phyloP scores from a whole-genome alignment of 1,284 basidiomycete genomes.

The Boletellus dicymbophilus region DNA sequence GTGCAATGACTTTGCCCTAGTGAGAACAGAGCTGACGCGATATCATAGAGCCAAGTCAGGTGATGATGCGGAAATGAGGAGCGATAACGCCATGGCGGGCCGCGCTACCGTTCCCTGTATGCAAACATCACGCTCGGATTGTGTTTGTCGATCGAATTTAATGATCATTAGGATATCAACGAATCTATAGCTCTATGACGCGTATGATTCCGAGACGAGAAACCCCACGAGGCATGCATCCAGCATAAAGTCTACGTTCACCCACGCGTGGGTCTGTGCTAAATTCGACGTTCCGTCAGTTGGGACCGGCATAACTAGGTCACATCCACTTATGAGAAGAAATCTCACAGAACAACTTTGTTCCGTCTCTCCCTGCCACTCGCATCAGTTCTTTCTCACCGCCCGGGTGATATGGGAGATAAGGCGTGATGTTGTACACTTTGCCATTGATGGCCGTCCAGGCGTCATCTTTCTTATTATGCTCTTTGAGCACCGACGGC shows the following conservation, averaged over 20 bases:
- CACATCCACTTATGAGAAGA: no score
- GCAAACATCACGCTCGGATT: no score
- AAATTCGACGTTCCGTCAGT: no score
- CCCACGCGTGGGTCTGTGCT: constrained; percentile 75
- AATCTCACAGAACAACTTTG: constrained; percentile 84
- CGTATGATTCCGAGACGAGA: constrained; percentile 65
- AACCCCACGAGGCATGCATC: constrained; percentile 92
- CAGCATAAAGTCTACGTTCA: constrained; percentile 93
- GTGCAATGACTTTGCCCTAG: no score
- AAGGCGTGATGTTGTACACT: constrained; percentile 97
- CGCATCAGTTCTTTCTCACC: constrained; percentile 95
- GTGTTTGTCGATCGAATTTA: no score
- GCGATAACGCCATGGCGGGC: no score
- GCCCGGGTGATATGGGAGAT: constrained; percentile 92
- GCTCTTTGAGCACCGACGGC: constrained; percentile 81
- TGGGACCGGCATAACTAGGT: no score
- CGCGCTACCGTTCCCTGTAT: no score
- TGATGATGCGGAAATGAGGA: no score
- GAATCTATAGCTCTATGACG: constrained; percentile 23
- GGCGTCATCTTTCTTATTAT: constrained; percentile 85
- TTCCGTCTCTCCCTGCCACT: constrained; percentile 94
- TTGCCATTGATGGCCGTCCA: constrained; percentile 94
- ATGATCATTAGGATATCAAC: not conserved
- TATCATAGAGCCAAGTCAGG: no score
- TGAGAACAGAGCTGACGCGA: not conserved